Evolutionary conservation across 345 rosid species (phyloP), one percentile per base, ranked within the genome.

Genomic region (Salix dunnii): DNA sequence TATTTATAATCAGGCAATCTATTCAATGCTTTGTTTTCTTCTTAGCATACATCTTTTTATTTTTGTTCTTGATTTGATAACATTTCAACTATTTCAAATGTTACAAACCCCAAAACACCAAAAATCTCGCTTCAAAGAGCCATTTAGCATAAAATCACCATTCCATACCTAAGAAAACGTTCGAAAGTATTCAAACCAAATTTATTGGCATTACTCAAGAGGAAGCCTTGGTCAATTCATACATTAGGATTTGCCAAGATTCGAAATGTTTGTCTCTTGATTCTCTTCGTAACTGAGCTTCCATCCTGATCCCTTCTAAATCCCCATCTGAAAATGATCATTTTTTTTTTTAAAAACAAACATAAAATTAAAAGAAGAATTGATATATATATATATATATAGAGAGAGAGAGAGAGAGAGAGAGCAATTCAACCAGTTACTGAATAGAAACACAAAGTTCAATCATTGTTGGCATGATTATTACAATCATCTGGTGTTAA

Each of bases 201-300:
- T 71, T 43, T 27, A 87, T 33, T 53, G 69, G 72, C 71, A 82
- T 49, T 72, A 82, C 49, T 79, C 55, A 78, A 70, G 81, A 74
- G 68, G 83, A 84, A 86, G 80, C 81, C 77, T 49, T 72, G 82
- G 66, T 81, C 79, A 79, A 77, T 74, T 83, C 86, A 80, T 88
- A 94, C 97, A 84, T 94, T 90, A 69, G 96, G 85, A 79, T 82
- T 88, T 2, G 96, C 95, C 79, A 90, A 87, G 62, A 92, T 73
- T 48, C 67, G 87, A 76, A 89, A 88, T 71, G 88, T 87, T 77
- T 82, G 92, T 70, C 87, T 77, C 82, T 84, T 91, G 83, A 79
- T 78, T 79, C 86, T 85, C 17, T 80, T 63, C 28, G 78, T 46
- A 61, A 72, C 76, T 73, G 77, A 69, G 33, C 77, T 83, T 51